Evolutionary conservation across 345 rosid species (phyloP).

Genomic region (Raphanus sativus): DNA sequence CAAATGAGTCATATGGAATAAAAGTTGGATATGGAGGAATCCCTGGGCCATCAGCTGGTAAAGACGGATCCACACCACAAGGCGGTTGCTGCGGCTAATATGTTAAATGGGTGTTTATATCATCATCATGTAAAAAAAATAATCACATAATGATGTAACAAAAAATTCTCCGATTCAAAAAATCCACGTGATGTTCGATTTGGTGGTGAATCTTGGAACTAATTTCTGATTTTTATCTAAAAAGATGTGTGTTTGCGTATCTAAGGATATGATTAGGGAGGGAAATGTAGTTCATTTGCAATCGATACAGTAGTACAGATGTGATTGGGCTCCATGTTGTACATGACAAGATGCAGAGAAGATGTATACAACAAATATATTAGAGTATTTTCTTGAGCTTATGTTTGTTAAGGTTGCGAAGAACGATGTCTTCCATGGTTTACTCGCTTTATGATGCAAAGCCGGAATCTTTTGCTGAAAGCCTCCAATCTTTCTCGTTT

Average conservation of each 20-base stretch:
- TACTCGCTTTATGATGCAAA: conserved; percentile 63
- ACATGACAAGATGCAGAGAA: conserved; percentile 8
- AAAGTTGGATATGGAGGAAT: conserved; percentile 97
- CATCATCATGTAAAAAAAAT: conserved; percentile 20
- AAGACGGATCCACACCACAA: conserved; percentile 79
- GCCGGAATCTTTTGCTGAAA: conserved; percentile 67
- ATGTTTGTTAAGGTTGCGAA: conserved; percentile 43
- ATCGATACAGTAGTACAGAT: neutral
- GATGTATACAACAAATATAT: conserved; percentile 26
- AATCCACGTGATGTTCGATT: conserved; percentile 24
- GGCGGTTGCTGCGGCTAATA: conserved; percentile 83
- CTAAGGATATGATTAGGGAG: neutral
- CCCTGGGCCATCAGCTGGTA: conserved; percentile 91
- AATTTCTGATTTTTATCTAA: conserved; percentile 14
- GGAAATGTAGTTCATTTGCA: neutral
- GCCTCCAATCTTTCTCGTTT: conserved; percentile 79
- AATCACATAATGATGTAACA: conserved; percentile 22
- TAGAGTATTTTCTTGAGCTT: neutral
- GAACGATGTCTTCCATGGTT: conserved; percentile 62
- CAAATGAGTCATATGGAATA: conserved; percentile 96
- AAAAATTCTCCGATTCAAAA: conserved; percentile 23
- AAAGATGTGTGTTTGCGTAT: conserved; percentile 17
- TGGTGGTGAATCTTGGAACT: conserved; percentile 17
- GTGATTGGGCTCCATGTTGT: neutral
- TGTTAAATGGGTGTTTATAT: conserved; percentile 14